Percentiles rank a stretch among this genome's conserved stretches.
Conservation (phyloP, 2,329 filamentous ascomycete species). For the Pseudocercospora vitis region DNA sequence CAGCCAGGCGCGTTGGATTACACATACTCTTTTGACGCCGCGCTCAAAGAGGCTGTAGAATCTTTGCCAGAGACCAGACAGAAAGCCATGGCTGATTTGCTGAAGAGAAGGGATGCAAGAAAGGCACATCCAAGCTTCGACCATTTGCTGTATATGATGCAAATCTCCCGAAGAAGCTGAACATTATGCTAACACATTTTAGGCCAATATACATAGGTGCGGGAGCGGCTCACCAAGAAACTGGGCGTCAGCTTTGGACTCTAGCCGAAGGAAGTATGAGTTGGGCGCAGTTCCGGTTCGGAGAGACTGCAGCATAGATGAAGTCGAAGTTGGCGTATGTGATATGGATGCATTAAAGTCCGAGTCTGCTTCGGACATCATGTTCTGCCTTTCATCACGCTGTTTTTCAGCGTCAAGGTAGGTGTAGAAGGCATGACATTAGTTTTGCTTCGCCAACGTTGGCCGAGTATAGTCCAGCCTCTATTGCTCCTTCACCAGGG, state of each 20-base stretch:
- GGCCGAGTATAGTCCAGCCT: neutral
- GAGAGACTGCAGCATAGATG: conserved; percentile 19
- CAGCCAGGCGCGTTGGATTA: conserved; percentile 36
- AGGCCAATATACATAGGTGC: conserved; percentile 55
- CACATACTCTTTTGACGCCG: conserved; percentile 37
- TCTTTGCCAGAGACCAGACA: conserved; percentile 32
- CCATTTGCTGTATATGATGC: conserved; percentile 42
- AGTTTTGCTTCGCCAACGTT: neutral
- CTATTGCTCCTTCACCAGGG: conserved; percentile 56
- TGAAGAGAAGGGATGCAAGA: conserved; percentile 52
- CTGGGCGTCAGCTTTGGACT: conserved; percentile 38
- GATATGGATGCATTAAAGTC: neutral
- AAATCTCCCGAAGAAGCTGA: neutral
- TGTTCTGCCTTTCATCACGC: conserved; percentile 14
- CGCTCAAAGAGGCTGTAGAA: conserved; percentile 39
- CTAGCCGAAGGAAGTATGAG: conserved; percentile 38
- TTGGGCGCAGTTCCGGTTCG: conserved; percentile 41
- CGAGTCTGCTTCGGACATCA: conserved; percentile 16
- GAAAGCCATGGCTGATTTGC: conserved; percentile 38
- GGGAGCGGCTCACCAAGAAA: conserved; percentile 37
- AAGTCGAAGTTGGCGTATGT: neutral
- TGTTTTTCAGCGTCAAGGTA: conserved; percentile 28
- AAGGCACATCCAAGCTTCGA: conserved; percentile 65
- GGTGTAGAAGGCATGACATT: conserved; percentile 23
- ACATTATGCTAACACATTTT: conserved; percentile 34